Conservation (phyloP, 1,284 basidiomycete genomes). For the Ustilago nuda region DNA sequence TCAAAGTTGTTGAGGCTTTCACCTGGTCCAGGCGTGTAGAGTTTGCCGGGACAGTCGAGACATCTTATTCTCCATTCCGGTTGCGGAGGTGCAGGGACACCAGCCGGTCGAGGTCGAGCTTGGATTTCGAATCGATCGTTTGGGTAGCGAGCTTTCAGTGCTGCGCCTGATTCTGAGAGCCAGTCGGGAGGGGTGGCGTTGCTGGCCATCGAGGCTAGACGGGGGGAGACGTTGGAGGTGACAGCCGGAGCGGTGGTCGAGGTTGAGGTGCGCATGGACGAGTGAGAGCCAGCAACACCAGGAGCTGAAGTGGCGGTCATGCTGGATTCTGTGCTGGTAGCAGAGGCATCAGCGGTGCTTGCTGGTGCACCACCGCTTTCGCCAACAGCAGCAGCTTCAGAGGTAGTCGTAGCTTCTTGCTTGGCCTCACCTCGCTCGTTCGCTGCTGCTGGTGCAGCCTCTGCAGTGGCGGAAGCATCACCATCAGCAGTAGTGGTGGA, state of each 20-base stretch:
- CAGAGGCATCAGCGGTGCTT: background rate
- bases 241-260: slow-evolving; percentile 21
- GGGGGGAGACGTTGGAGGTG: slow-evolving; percentile 34
- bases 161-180: slow-evolving; percentile 76
- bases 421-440: background rate
- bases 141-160: slow-evolving; percentile 80
- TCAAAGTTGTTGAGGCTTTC: slow-evolving; percentile 90
- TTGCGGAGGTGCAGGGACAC: slow-evolving; percentile 39
- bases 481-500: slow-evolving; percentile 13
- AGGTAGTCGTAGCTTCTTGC: background rate
- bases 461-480: background rate
- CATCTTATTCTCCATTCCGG: slow-evolving; percentile 92
- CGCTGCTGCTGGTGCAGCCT: background rate
- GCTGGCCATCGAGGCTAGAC: slow-evolving; percentile 24
- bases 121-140: slow-evolving; percentile 78
- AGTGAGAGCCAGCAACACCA: slow-evolving; percentile 5
- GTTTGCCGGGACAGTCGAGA: slow-evolving; percentile 90
- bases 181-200: slow-evolving; percentile 74
- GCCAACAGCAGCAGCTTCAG: background rate
- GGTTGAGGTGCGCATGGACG: slow-evolving; percentile 13
- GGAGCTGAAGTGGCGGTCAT: background rate
- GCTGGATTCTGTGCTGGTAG: background rate
- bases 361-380: background rate
- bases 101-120: slow-evolving; percentile 43
- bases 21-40: slow-evolving; percentile 93